phyloP scores from a whole-genome alignment of 352 stramenopile genomes.

The Globisporangium okanoganense region DNA sequence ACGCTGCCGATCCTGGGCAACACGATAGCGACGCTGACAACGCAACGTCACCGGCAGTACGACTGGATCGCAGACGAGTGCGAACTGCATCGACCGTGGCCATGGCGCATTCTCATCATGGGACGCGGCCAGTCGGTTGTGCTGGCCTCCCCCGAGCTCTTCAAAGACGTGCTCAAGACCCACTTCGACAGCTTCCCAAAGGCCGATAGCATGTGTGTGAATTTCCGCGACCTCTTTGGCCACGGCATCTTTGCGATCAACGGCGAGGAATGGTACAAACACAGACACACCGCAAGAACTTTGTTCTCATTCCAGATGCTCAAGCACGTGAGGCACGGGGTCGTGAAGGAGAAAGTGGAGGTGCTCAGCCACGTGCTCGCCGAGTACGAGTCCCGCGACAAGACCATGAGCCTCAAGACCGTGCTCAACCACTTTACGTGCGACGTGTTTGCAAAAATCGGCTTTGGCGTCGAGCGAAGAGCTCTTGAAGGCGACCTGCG shows the following conservation, averaged over 20 bases:
- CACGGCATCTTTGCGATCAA: constrained; percentile 67
- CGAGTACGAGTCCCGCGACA: background rate
- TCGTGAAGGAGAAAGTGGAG: constrained; percentile 21
- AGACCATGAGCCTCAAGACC: constrained; percentile 28
- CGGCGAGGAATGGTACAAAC: constrained; percentile 44
- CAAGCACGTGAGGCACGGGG: constrained; percentile 36
- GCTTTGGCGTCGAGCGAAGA: constrained; percentile 45
- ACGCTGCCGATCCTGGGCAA: constrained; percentile 4
- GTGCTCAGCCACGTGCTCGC: background rate
- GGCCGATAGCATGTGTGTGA: constrained; percentile 28
- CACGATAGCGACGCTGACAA: background rate
- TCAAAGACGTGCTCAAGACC: constrained; percentile 45
- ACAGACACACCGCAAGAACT: constrained; percentile 81
- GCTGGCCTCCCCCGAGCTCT: constrained; percentile 16
- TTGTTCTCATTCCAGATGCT: constrained; percentile 71
- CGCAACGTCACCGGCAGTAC: background rate
- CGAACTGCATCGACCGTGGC: background rate
- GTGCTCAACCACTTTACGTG: constrained; percentile 56
- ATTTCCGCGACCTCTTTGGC: constrained; percentile 35
- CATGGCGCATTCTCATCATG: background rate
- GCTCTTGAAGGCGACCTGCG: background rate
- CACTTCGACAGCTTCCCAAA: constrained; percentile 66
- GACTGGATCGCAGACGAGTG: constrained; percentile 2
- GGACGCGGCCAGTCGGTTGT: background rate
- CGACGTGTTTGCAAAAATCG: constrained; percentile 70